phyloP scores from a whole-genome alignment of 331 rosid species.

The Saraca asoca region DNA sequence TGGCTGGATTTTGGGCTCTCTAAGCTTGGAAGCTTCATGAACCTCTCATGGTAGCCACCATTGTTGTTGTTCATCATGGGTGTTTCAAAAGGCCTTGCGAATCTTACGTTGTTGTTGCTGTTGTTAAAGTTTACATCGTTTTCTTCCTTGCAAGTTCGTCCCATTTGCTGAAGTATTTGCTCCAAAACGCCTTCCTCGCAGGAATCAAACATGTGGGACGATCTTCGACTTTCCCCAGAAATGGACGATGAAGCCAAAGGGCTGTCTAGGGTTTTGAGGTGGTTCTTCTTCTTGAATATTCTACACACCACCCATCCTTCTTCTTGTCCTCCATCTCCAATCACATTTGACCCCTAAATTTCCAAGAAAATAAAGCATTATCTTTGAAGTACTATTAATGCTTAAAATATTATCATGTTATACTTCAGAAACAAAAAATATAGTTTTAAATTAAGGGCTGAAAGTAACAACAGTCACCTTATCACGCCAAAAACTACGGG shows the following conservation, averaged over 20 bases:
- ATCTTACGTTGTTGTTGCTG: constrained; percentile 31
- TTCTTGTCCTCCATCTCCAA: constrained; percentile 66
- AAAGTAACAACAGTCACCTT: no score
- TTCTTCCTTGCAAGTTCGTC: constrained; percentile 67
- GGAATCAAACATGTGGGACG: constrained; percentile 46
- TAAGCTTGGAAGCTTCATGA: constrained; percentile 68
- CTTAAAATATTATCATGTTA: not conserved
- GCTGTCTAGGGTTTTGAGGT: constrained; percentile 67
- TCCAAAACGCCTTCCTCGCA: constrained; percentile 65
- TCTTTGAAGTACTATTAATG: no score
- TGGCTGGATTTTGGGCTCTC: constrained; percentile 70
- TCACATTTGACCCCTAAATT: constrained; percentile 47
- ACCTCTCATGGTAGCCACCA: constrained; percentile 45
- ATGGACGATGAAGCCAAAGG: constrained; percentile 46
- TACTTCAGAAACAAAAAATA: no score
- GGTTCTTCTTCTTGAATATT: constrained; percentile 88
- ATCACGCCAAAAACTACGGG: no score
- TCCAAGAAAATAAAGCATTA: not conserved
- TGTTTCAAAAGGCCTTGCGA: constrained; percentile 34
- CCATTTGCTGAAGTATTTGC: constrained; percentile 71
- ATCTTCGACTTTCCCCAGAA: constrained; percentile 41
- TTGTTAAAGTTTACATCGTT: constrained; percentile 22
- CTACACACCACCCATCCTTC: constrained; percentile 98
- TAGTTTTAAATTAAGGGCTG: no score
- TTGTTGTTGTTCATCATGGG: not conserved